A percentile compares a stretch with the other conserved stretches of the same genome.
These are phyloP conservation scores for Mortierella sp. DNA, from an alignment of 371 early-diverging fungal species.

Conservation along the genomic window DNA sequence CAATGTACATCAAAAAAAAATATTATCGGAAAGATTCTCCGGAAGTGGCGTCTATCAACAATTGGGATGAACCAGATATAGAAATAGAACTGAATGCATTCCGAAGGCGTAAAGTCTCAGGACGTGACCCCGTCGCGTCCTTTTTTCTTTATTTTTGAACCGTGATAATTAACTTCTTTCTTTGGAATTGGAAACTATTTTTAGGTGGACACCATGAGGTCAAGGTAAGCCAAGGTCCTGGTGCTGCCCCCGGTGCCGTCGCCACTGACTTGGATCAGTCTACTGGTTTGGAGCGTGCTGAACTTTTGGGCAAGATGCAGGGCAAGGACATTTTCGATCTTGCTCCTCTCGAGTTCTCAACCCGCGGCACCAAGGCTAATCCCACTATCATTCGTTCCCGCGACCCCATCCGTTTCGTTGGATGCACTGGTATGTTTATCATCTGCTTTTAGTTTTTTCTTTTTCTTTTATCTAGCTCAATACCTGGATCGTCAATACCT, in stretches of 20 bases:
- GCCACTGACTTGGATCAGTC: constrained; percentile 93
- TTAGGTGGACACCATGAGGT: constrained; percentile 54
- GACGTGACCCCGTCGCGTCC: not conserved
- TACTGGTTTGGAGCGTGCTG: constrained; percentile 93
- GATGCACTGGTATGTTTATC: constrained; percentile 88
- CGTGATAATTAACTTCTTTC: not conserved
- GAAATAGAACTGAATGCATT: not conserved
- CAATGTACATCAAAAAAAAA: not conserved
- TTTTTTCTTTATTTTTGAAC: not conserved
- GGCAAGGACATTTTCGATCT: constrained; percentile 92
- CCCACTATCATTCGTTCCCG: constrained; percentile 91
- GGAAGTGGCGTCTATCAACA: not conserved
- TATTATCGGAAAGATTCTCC: constrained; percentile 22
- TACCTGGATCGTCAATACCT: no score
- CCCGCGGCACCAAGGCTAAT: constrained; percentile 85
- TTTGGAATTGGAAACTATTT: not conserved
- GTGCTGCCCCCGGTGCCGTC: constrained; percentile 72
- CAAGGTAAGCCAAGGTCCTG: constrained; percentile 66
- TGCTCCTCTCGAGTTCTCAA: constrained; percentile 82
- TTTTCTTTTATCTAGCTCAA: not conserved
- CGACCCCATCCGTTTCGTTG: constrained; percentile 88
- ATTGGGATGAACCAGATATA: not conserved
- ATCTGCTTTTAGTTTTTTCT: not conserved
- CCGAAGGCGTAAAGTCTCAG: not conserved
- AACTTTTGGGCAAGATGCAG: constrained; percentile 86